These are phyloP conservation scores for Xylaria hypoxylon DNA, from an alignment of 2,329 filamentous ascomycete species.

Conservation along the genomic window DNA sequence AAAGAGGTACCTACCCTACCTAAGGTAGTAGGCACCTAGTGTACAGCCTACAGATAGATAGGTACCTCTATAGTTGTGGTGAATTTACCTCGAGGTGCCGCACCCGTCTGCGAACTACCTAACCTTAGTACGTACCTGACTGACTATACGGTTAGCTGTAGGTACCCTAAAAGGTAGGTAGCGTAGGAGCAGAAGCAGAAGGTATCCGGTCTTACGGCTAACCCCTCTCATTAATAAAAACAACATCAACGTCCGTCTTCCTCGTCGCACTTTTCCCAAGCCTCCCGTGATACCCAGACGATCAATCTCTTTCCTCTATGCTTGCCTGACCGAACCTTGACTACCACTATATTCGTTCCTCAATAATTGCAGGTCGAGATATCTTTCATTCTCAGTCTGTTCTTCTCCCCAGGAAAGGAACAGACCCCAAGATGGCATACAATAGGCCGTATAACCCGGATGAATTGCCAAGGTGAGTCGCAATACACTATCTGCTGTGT, in stretches of 20 bases:
- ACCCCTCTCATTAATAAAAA: slow-evolving; percentile 29
- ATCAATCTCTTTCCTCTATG: slow-evolving; percentile 26
- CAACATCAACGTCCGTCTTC: slow-evolving; percentile 25
- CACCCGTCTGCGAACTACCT: not conserved
- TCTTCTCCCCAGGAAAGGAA: slow-evolving; percentile 10
- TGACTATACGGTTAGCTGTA: not conserved
- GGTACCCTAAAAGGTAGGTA: slow-evolving; percentile 1
- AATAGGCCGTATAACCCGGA: slow-evolving; percentile 94
- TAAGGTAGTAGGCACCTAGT: too few relatives aligned
- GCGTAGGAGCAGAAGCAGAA: not conserved
- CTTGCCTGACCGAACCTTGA: slow-evolving; percentile 9
- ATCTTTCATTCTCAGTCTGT: not conserved
- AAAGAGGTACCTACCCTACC: not conserved
- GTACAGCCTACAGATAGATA: too few relatives aligned
- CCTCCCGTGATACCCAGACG: slow-evolving; percentile 17
- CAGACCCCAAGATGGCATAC: slow-evolving; percentile 79
- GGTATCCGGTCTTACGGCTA: slow-evolving; percentile 25
- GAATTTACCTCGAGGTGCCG: not conserved
- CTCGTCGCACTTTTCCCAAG: slow-evolving; percentile 3
- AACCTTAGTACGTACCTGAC: not conserved
- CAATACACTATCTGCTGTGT: slow-evolving; percentile 5
- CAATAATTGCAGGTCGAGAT: not conserved
- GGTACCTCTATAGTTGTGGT: too few relatives aligned
- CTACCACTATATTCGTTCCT: not conserved
- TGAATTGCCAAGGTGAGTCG: slow-evolving; percentile 85